Evolutionary conservation across 2,329 filamentous ascomycete genomes (phyloP).

Genomic region (Fusarium oxysporum): DNA sequence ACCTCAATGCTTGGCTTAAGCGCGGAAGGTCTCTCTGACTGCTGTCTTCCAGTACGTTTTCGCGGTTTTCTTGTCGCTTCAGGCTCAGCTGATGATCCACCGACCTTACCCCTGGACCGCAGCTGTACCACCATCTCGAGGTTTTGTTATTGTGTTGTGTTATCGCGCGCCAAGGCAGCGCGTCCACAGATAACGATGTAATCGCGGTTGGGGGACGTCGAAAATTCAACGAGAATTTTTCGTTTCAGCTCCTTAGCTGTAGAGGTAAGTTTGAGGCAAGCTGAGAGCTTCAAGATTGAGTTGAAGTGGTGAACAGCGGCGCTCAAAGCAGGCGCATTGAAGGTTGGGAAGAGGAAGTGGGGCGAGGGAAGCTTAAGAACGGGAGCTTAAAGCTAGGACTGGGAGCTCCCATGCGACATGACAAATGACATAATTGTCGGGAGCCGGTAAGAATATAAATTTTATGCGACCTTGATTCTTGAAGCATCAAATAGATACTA

Average conservation of each 20-base stretch:
- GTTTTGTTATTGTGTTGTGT: slow-evolving; percentile 16
- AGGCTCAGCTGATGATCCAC: neutral
- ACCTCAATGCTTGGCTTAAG: slow-evolving; percentile 12
- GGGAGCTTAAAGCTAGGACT: slow-evolving; percentile 4
- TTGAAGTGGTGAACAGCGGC: neutral
- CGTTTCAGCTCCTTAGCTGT: neutral
- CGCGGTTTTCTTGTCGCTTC: neutral
- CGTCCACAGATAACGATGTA: neutral
- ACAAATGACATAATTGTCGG: slow-evolving; percentile 19
- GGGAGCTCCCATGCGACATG: neutral
- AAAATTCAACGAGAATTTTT: accelerated
- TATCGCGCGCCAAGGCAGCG: neutral
- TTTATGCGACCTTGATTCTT: no score
- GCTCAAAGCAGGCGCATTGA: neutral
- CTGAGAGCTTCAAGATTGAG: neutral
- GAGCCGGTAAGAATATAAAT: neutral
- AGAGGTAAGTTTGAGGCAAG: neutral
- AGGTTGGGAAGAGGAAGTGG: slow-evolving; percentile 17
- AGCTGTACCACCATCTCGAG: slow-evolving; percentile 24
- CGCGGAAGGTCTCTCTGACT: neutral
- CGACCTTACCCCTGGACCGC: slow-evolving; percentile 19
- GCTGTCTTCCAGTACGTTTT: neutral
- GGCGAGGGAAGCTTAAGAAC: slow-evolving; percentile 12
- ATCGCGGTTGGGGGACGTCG: neutral
- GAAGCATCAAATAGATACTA: neutral